Evolutionary conservation across 805 yeast species (phyloP).

Genomic region (Wickerhamomyces sydowiorum): DNA sequence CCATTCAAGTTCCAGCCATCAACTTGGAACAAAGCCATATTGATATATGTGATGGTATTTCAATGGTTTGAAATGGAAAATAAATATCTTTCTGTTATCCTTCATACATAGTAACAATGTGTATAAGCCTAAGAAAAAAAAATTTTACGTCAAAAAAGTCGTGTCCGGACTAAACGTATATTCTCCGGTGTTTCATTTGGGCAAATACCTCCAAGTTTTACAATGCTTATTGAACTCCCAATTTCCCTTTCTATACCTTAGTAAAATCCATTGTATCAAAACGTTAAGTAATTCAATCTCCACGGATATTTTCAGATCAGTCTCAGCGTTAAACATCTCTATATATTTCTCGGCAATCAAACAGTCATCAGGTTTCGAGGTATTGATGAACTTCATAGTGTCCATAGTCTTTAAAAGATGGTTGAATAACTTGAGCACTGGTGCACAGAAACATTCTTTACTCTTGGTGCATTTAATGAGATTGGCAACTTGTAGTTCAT

Average conservation of each 20-base stretch:
- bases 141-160: no score
- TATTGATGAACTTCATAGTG: background rate
- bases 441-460: slow-evolving; percentile 13
- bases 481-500: slow-evolving; percentile 13
- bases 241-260: slow-evolving; percentile 1
- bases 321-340: background rate
- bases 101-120: no score
- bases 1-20: slow-evolving; percentile 75
- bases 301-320: background rate
- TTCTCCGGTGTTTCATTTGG: no score
- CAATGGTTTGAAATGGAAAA: background rate
- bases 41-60: slow-evolving; percentile 1
- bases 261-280: slow-evolving; percentile 4
- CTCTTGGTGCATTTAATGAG: slow-evolving; percentile 20
- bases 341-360: slow-evolving; percentile 3
- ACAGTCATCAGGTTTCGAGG: slow-evolving; percentile 1
- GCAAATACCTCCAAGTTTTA: slow-evolving; percentile 7
- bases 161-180: no score
- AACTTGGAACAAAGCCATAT: slow-evolving; percentile 69
- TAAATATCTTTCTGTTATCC: no score
- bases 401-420: background rate
- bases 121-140: no score
- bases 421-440: slow-evolving; percentile 9
- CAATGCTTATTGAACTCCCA: slow-evolving; percentile 7
- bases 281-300: slow-evolving; percentile 2